Evolutionary conservation across 768 basidiomycete species (phyloP).

Genomic region (Leucocoprinus leucothites): DNA sequence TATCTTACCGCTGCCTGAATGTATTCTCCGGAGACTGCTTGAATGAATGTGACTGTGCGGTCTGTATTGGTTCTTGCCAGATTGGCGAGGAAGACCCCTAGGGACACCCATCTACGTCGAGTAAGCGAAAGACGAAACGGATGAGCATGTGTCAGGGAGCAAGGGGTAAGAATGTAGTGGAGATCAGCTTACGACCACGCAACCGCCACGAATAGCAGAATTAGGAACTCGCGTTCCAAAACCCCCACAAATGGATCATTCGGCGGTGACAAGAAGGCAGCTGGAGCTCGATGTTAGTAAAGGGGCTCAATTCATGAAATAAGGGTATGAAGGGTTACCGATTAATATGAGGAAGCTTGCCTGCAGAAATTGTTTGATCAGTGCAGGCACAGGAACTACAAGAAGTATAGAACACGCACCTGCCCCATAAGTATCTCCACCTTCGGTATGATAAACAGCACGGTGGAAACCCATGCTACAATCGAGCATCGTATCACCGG

Average conservation of each 20-base stretch:
- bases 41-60: constrained; percentile 31
- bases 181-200: constrained; percentile 51
- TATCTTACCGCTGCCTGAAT: constrained; percentile 44
- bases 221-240: constrained; percentile 59
- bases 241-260: constrained; percentile 65
- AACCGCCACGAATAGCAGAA: constrained; percentile 42
- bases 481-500: constrained; percentile 61
- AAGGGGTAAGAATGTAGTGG: constrained; percentile 22
- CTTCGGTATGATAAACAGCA: constrained; percentile 56
- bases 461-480: constrained; percentile 55
- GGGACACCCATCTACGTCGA: constrained; percentile 54
- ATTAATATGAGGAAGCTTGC: constrained; percentile 65
- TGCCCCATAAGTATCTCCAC: constrained; percentile 53
- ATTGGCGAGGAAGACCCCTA: constrained; percentile 62
- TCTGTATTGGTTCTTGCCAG: constrained; percentile 46
- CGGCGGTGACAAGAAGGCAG: constrained; percentile 64
- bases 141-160: neutral
- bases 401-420: constrained; percentile 30
- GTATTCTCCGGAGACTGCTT: constrained; percentile 49
- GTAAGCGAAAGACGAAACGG: neutral
- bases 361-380: constrained; percentile 27
- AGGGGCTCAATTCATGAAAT: neutral
- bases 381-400: neutral
- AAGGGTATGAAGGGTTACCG: constrained; percentile 29
- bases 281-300: constrained; percentile 26